Conservation (phyloP, 225 moss, liverwort and hornwort species). For the Takakia lepidozioides region DNA sequence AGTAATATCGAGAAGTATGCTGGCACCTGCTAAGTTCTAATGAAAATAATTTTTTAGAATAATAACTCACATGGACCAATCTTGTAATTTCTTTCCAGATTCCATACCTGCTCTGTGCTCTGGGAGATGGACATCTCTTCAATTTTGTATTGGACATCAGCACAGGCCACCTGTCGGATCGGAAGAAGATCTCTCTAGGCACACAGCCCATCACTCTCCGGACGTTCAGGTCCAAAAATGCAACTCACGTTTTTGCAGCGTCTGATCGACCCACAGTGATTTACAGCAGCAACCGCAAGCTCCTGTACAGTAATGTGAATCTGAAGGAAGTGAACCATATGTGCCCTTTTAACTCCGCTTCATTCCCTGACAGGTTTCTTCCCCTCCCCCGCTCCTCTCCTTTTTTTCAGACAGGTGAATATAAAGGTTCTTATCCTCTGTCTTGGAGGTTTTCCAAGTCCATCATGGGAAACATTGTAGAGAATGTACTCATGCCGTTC, state of each 20-base stretch:
- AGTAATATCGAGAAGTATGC: too few relatives aligned
- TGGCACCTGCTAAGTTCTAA: too few relatives aligned
- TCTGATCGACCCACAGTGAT: conserved; percentile 98
- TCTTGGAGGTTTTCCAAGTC: too few relatives aligned
- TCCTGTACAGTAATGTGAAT: conserved; percentile 95
- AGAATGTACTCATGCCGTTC: too few relatives aligned
- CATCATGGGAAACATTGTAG: too few relatives aligned
- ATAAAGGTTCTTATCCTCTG: too few relatives aligned
- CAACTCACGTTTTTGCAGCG: conserved; percentile 96
- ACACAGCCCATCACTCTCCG: conserved; percentile 94
- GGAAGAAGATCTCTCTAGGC: conserved; percentile 93
- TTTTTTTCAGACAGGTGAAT: background rate
- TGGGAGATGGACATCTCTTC: conserved; percentile 96
- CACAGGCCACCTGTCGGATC: conserved; percentile 70
- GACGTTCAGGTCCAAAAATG: conserved; percentile 95
- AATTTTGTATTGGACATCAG: conserved; percentile 76
- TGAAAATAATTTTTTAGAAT: too few relatives aligned
- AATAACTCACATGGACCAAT: too few relatives aligned
- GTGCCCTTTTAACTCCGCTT: conserved; percentile 99
- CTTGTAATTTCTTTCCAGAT: conserved; percentile 42
- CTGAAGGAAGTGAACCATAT: conserved; percentile 98
- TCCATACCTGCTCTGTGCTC: conserved; percentile 88
- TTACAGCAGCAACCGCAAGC: conserved; percentile 95
- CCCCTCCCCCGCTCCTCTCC: background rate
- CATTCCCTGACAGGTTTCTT: conserved; percentile 88